Percentiles rank a stretch among this genome's conserved stretches.
phyloP scores from a whole-genome alignment of 495 filamentous ascomycete genomes.

The Wilcoxina mikolae region DNA sequence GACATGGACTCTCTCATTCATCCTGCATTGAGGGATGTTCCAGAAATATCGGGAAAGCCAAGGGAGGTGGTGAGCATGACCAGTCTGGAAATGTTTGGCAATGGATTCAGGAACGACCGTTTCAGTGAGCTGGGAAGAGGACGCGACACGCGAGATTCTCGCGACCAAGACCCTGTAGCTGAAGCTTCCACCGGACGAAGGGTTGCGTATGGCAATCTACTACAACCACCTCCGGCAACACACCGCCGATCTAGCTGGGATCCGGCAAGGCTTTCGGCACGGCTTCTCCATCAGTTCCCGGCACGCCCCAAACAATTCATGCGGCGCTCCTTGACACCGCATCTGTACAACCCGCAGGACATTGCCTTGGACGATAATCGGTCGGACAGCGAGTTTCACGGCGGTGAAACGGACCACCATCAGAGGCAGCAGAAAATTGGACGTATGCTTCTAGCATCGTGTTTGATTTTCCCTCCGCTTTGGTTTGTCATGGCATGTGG shows the following conservation, averaged over 20 bases:
- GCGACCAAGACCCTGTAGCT: neutral
- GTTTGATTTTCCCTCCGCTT: constrained; percentile 22
- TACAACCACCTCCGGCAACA: neutral
- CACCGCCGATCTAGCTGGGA: neutral
- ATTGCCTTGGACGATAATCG: constrained; percentile 3
- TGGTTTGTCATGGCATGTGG: constrained; percentile 21
- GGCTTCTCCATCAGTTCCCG: neutral
- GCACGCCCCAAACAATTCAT: constrained; percentile 1
- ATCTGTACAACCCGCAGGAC: constrained; percentile 5
- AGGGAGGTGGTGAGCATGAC: constrained; percentile 19
- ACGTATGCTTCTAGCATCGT: constrained; percentile 14
- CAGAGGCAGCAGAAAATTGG: constrained; percentile 5
- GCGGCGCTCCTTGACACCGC: constrained; percentile 6
- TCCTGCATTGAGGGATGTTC: constrained; percentile 16
- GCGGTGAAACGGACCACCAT: neutral
- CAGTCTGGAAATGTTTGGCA: constrained; percentile 16
- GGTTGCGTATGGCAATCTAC: neutral
- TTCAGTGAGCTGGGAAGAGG: neutral
- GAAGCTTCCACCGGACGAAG: neutral
- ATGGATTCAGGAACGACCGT: constrained; percentile 9
- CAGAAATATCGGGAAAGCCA: neutral
- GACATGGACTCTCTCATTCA: constrained; percentile 19
- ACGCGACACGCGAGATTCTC: neutral
- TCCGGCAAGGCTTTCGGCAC: neutral
- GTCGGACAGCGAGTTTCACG: neutral